Evolutionary conservation across 2,329 filamentous ascomycete genomes (phyloP), one percentile per base, ranked within the genome.

Genomic region (Esteya vermicola): DNA sequence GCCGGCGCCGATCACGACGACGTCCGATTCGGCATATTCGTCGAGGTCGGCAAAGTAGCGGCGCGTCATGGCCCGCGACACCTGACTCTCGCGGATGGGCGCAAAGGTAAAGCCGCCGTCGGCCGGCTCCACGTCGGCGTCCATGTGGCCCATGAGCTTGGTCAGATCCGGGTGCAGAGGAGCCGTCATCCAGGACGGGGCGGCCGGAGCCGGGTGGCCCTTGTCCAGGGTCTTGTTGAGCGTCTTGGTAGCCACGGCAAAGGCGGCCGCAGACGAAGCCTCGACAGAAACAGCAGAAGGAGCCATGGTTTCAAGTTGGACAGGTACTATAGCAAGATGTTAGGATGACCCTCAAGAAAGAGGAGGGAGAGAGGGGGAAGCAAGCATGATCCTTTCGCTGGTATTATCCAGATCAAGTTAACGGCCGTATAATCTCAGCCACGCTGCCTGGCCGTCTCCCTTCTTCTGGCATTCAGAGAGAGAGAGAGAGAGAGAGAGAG

Each of bases 301-400:
- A 66, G 82, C 78, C 85, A 93, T 93, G 52, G 55, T 75, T n/a
- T n/a, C n/a, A n/a, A n/a, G 59, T 52, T 48, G 50, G 34, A 10
- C 27, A 4, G 32, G 34, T 42, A 47, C 38, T 54, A 47, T 49
- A 54, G 37, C 6, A 33, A 38, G n/a, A 28, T 42, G 45, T 50
- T 43, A 52, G 48, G 50, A 42, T 25, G n/a, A n/a, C n/a, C 21
- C 12, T 10, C 14, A 13, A 19, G 9, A 25, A 20, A 35, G 56
- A 58, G 47, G 51, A 41, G 44, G 48, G 51, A 54, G 52, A 50
- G 54, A 52, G 57, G 57, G 53, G 58, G 72, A 73, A 73, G 84
- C 85, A 93, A 91, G 85, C 85, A 93, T 93, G 85, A 91, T 93
- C 81, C 86, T 93, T 91, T 86, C 86, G 86, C 86, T 58, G 55